Base-by-base conservation (phyloP, 352 stramenopile species). In the Phytophthora agathidicida region DNA sequence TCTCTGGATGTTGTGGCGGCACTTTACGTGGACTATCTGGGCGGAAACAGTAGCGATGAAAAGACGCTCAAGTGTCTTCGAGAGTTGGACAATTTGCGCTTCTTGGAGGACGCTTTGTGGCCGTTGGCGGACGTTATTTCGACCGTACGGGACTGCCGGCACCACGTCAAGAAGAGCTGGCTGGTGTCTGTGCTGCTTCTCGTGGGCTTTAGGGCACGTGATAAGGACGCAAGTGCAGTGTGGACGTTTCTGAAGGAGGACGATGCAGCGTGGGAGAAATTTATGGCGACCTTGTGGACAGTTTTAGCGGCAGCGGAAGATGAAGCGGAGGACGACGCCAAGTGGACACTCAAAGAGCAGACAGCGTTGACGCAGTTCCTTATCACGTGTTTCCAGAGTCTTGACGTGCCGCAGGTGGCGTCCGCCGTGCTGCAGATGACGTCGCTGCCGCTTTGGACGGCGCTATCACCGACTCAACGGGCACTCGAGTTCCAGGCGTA, bases 61-160 rank as follows among this genome's bases (percentile, higher is more conserved):
- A 50, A 31, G 3, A 67, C 68, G 3, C 48, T 71, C 1, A 13
- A 36, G 20, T 62, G 63, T 46, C 46, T 85, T 2, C 38, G 31
- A 11, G 48, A 61, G 4, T 26, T 91, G 20, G 52, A 71, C 3
- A 31, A 9, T 22, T 33, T 88, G 27, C 32, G 41, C 7, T 86
- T 80, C 59, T 23, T 93, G n/a, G 64, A 87, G 26, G 56, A 69
- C n/a, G 80, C 73, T 49, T 56, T 94, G 11, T 88, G 77, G 75
- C 66, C 63, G 16, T 43, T 83, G 22, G 55, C 36, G 3, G 56
- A 61, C 13, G 45, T 77, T 9, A 30, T 62, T 9, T 28, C 37
- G 1, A 42, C 16, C 20, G 38, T 59, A 7, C 54, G 36, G 33
- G 56, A 77, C 38, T 71, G 58, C 24, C 61, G 61, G 20, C 52